Base-by-base conservation (phyloP, 495 filamentous ascomycete genomes). In the Neurospora sp. region DNA sequence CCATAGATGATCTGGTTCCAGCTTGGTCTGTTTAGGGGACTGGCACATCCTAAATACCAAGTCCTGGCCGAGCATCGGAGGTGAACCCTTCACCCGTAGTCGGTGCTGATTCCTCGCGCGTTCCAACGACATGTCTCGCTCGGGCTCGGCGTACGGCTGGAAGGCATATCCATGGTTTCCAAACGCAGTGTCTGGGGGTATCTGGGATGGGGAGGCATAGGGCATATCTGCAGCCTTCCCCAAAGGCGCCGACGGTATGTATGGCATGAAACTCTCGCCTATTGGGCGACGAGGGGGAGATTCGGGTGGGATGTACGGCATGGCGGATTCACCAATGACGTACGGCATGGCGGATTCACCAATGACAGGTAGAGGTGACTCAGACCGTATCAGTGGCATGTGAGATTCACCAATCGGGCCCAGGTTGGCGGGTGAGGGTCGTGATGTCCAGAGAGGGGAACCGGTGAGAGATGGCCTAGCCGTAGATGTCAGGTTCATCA, bases 11-110 rank as follows among this genome's bases (percentile, higher is more conserved):
- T 88, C 80, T 27, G 90, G 87, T 74, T 96, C 92, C 79, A 93
- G 91, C 72, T 92, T 86, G 38, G 93, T 95, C n/a, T 87, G 87
- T 76, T 92, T 89, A 0, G 95, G 95, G 12, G 93, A 96, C 0
- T 85, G 83, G 79, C 92, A 96, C 75, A 88, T 87, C 5, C 93
- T 91, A 77, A 97, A 93, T 27, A 85, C 83, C 71, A 97, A 85
- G 72, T 95, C 91, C 35, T 82, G 75, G 54, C 95, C 95, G 8
- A 96, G 88, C 93, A 97, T 95, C 3, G 94, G 95, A 20, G 95
- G 94, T 82, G 90, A 87, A 86, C 88, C 73, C 37, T 75, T 78
- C 79, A 81, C 70, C 80, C 80, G 49, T 86, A 77, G 62, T 39
- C 80, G 78, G 69, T 82, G 79, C 74, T 79, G 72, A 72, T 79